Percentiles rank a stretch among this genome's conserved stretches.
phyloP scores from a whole-genome alignment of 2,329 filamentous ascomycete species.

The Hypoxylon rubiginosum region DNA sequence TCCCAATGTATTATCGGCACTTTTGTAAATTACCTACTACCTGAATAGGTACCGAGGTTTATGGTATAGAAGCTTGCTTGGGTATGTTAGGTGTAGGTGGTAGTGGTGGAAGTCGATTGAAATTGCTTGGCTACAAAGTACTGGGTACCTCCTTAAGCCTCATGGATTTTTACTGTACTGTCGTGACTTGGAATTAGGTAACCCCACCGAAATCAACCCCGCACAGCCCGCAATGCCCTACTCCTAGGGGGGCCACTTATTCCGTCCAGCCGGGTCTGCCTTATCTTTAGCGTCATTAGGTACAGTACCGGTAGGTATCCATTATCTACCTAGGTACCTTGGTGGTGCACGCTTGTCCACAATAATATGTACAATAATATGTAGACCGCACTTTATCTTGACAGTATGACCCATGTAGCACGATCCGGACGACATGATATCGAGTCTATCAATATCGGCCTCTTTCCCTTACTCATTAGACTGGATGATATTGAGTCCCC shows the following conservation, averaged over 20 bases:
- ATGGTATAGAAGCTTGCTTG: background rate
- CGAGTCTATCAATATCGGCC: background rate
- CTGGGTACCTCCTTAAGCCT: conserved; percentile 10
- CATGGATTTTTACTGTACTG: background rate
- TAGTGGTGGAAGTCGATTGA: background rate
- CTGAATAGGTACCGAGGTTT: background rate
- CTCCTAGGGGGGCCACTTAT: conserved; percentile 7
- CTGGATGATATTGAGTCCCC: background rate
- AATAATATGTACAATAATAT: too few species aligned
- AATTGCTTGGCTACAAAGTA: background rate
- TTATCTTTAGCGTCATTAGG: background rate
- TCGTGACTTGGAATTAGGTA: too few species aligned
- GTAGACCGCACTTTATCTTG: too few species aligned
- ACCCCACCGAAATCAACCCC: background rate
- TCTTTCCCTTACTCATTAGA: background rate
- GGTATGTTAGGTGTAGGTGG: background rate
- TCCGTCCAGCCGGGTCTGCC: conserved; percentile 17
- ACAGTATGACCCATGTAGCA: too few species aligned
- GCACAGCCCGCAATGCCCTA: too few species aligned
- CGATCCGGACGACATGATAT: too few species aligned
- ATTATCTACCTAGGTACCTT: background rate
- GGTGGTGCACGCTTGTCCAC: too few species aligned
- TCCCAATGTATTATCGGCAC: background rate
- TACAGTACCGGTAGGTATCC: background rate
- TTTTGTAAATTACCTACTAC: background rate